A percentile compares a stretch with the other conserved stretches of the same genome.
Evolutionary conservation across 139 green algal genomes (phyloP).

Genomic region (Nannochloris sp.): DNA sequence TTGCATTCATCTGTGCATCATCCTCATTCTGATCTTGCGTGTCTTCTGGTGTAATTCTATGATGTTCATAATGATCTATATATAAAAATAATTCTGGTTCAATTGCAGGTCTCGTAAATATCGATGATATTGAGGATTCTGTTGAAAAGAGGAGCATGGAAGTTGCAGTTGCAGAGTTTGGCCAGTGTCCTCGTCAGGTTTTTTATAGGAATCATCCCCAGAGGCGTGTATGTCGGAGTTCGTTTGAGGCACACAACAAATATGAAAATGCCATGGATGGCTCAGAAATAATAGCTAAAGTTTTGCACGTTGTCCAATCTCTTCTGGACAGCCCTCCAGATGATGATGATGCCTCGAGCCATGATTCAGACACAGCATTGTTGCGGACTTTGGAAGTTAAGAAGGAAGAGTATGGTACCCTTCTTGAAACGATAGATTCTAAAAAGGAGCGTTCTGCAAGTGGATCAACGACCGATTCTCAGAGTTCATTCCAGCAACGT

Average conservation of each 20-base stretch:
- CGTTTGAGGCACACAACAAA: background rate
- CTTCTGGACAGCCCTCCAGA: no score
- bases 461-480: no score
- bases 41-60: no score
- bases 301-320: no score
- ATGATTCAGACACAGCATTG: background rate
- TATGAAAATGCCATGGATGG: background rate
- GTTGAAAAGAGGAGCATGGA: constrained; percentile 33
- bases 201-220: constrained; percentile 55
- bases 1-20: no score
- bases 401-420: background rate
- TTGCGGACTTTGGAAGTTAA: background rate
- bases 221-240: constrained; percentile 29
- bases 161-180: constrained; percentile 79
- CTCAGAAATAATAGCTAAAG: background rate
- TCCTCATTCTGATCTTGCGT: no score
- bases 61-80: no score
- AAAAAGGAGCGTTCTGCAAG: no score
- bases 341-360: no score
- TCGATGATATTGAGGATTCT: constrained; percentile 36
- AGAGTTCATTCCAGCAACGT: no score
- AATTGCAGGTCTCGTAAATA: constrained; percentile 10
- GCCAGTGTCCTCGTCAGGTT: constrained; percentile 75
- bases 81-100: no score
- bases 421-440: background rate